These are phyloP conservation scores for Penstemon eatonii DNA, from an alignment of 257 asterid species.

Conservation along the genomic window DNA sequence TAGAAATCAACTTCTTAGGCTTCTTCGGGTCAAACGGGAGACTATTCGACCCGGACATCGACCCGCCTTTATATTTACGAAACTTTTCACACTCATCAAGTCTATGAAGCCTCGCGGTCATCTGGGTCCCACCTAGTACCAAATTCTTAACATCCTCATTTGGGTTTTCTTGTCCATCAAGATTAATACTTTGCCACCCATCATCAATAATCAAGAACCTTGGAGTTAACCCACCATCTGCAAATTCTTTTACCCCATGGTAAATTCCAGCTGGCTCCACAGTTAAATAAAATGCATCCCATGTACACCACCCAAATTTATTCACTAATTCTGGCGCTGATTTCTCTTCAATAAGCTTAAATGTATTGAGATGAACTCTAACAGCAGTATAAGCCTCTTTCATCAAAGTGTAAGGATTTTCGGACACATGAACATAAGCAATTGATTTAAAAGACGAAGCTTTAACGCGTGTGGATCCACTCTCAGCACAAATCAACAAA, in stretches of 20 bases:
- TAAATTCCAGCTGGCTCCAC: conserved; percentile 62
- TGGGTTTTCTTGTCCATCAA: conserved; percentile 43
- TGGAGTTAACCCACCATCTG: conserved; percentile 56
- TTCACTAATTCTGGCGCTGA: conserved; percentile 54
- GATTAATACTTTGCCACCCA: conserved; percentile 74
- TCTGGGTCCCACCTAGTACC: conserved; percentile 64
- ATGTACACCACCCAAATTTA: conserved; percentile 71
- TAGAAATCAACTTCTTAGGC: conserved; percentile 60
- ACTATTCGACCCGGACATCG: conserved; percentile 38
- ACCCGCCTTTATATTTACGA: conserved; percentile 49
- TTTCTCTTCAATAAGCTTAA: conserved; percentile 68
- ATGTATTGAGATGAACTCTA: conserved; percentile 65
- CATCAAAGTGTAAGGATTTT: conserved; percentile 67
- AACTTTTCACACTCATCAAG: conserved; percentile 68
- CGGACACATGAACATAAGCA: conserved; percentile 64
- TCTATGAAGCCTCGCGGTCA: conserved; percentile 71
- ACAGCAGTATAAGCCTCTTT: conserved; percentile 62
- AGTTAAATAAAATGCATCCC: conserved; percentile 64
- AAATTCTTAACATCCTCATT: conserved; percentile 55
- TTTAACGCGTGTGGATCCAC: conserved; percentile 53
- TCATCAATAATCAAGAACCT: conserved; percentile 71
- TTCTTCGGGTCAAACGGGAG: conserved; percentile 57
- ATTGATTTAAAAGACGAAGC: conserved; percentile 43
- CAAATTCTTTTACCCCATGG: conserved; percentile 54
- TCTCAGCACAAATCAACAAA: conserved; percentile 54